Evolutionary conservation across 805 yeast species (phyloP), one percentile per base, ranked within the genome.

Genomic region (Nakazawaea ambrosiae): DNA sequence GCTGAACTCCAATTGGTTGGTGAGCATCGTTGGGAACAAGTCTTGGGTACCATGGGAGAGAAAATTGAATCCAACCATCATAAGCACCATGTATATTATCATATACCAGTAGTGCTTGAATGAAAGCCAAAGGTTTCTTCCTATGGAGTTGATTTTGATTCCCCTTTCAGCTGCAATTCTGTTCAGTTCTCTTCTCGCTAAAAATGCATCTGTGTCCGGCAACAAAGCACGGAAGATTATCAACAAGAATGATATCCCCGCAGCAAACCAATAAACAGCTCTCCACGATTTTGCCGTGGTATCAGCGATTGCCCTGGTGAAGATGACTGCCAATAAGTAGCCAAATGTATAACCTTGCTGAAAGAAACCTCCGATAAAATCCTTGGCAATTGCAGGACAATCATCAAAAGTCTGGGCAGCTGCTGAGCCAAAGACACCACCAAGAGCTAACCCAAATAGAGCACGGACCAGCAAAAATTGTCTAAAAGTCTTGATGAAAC

Each of bases 381-480:
- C 81, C 48, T 82, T 67, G 11, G 85, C 75, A 20, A 57, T 61
- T 2, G 53, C 53, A 1, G 86, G 86, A 34, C 76, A 67, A 49
- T 79, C 82, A 46, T 78, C 84, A 23, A 81, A 63, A 6, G 87
- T 78, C 5, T 79, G 74, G 8, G 82, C 81, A 19, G 80, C 70
- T 25, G 78, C 72, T 41, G 75, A 70, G 26, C 84, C 85, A 50
- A 69, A 81, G 37, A 78, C 60, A 36, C 86, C 87, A 29, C 87
- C 88, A 84, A 80, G 77, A 33, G 77, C 73, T 35, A 78, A 60
- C 31, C 89, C 88, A 51, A 75, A 81, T 16, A 78, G 46, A 2
- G 84, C 79, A 36, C 88, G 63, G 2, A 77, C 72, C 1, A 68
- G 83, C 28, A 77, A 51, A 46, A 81, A 81, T 52, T 76, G 79